A percentile compares a stretch with the other conserved stretches of the same genome.
Conservation (phyloP, 2,329 filamentous ascomycete genomes). For the Cladosporium sp. region DNA sequence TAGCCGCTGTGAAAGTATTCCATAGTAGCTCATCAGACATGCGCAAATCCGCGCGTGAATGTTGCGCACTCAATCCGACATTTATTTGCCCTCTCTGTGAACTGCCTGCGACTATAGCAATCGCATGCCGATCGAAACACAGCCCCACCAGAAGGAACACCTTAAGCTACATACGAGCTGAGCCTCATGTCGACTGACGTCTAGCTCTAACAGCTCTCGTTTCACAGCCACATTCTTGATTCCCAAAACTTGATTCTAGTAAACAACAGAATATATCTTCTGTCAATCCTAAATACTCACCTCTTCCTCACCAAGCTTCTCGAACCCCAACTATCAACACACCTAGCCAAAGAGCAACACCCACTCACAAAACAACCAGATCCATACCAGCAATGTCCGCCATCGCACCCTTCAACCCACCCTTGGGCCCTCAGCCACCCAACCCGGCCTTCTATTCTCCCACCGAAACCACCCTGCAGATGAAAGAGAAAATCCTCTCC, state of each 20-base stretch:
- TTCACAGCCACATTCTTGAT: background rate
- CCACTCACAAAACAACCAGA: background rate
- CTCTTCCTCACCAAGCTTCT: background rate
- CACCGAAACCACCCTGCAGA: constrained; percentile 44
- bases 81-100: too few species aligned
- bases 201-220: background rate
- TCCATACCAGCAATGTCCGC: constrained; percentile 13
- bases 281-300: background rate
- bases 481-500: constrained; percentile 61
- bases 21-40: too few species aligned
- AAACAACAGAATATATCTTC: too few species aligned
- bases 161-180: background rate
- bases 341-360: background rate
- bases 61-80: too few species aligned
- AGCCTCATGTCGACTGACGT: constrained; percentile 1
- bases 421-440: constrained; percentile 29
- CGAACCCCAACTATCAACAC: background rate
- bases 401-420: constrained; percentile 24
- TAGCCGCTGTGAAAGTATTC: too few species aligned
- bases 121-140: background rate
- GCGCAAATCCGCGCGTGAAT: too few species aligned
- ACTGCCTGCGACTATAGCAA: background rate
- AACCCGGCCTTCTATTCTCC: constrained; percentile 24
- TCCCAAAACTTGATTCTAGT: background rate
- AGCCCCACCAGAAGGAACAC: background rate